Evolutionary conservation across 768 basidiomycete species (phyloP), one percentile per base, ranked within the genome.

Genomic region (Candolleomyces eurysporus): DNA sequence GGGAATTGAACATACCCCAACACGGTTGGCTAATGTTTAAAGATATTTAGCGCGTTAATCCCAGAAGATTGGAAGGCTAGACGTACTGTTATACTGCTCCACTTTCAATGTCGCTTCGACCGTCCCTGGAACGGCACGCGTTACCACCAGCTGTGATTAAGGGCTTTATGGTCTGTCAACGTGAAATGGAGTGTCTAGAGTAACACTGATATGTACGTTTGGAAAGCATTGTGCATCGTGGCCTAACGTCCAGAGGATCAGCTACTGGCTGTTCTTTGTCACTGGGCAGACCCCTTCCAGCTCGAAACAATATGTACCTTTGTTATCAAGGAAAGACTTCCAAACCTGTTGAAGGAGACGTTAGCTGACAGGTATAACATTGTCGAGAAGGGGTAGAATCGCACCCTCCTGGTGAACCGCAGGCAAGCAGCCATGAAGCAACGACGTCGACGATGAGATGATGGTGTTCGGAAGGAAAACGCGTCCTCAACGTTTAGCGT

Each of bases 181-280:
- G 31, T 46, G 48, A 53, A 53, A 19, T 42, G 57, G 31, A 30
- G 16, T 17, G 26, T 13, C 21, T n/a, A 6, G 9, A 22, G 50
- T 8, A 26, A 46, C 45, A 7, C 14, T 32, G 66, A 36, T 36
- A 36, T 79, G 65, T 67, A 91, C 90, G 65, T 90, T 87, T 1
- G 91, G 90, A 72, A 93, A 91, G 68, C 92, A 92, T 60, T 83
- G 84, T 19, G 82, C 80, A 68, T 93, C 92, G 68, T 94, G 92
- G 5, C 92, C 91, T 92, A 70, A 46, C 57, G 60, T 43, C 26
- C 45, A 68, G 5, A 65, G 40, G 54, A 26, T 62, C 13, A 61
- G 46, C 58, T 50, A 45, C 32, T 43, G 50, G 60, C 17, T 56
- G n/a, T 32, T 17, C 45, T 39, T 46, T 56, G 31, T 48, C 50